Evolutionary conservation across 257 asterid species (phyloP), one percentile per base, ranked within the genome.

Genomic region (Primulina huaijiensis): DNA sequence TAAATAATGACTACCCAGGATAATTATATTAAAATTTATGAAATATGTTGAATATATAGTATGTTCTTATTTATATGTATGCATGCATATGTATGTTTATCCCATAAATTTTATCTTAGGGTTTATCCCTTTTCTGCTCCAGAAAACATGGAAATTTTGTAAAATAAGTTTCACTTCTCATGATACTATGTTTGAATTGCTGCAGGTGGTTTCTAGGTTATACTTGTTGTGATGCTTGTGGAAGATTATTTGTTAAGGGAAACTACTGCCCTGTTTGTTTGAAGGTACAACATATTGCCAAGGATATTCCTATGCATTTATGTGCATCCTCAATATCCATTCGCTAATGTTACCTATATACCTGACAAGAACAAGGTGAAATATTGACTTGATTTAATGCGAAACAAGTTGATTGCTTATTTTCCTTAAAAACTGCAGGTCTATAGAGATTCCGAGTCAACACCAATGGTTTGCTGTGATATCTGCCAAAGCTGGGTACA

Each of bases 171-270:
- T 14, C n/a, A 12, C 55, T 14, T 43, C n/a, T 11, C 6, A 3
- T 43, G n/a, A 43, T 43, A 3, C 19, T 10, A 14, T 14, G 21
- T 60, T 63, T 82, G 70, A 53, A 62, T 57, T 29, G 55, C 35
- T 82, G 80, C 84, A 94, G 99, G 88, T 94, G 99, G 99, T 90
- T 91, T 84, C 83, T 91, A 83, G 99, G 98, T 63, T 86, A 91
- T 79, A 91, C 99, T 64, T 94, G 98, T 68, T 94, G 99, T 80
- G 99, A 94, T 87, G 99, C 99, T 75, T 94, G 99, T 63, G 99
- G 99, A 75, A 91, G 98, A 83, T 84, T 94, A 78, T 94, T 94
- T 75, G 83, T 85, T 76, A 94, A 91, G 81, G 97, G 95, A 75
- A 91, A 94, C 74, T 94, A 91, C 66, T 91, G 99, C 78, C 98